Evolutionary conservation across 2,329 filamentous ascomycete genomes (phyloP), one percentile per base, ranked within the genome.

Genomic region (Penicillium sumatraense): DNA sequence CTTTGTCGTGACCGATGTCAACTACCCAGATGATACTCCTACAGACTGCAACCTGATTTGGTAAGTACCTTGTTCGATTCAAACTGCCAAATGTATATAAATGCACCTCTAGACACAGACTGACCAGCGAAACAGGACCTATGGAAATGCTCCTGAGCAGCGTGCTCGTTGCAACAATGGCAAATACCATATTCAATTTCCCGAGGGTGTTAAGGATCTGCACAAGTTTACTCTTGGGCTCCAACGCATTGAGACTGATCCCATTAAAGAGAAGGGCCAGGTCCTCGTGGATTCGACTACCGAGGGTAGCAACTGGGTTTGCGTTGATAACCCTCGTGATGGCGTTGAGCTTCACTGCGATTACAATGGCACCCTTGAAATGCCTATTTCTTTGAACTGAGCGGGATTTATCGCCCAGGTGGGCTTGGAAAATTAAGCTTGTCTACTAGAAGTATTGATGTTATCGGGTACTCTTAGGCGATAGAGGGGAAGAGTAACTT

Each of bases 121-220:
- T n/a, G n/a, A n/a, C n/a, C n/a, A n/a, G n/a, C n/a, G n/a, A n/a
- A 66, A 24, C 18, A 67, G 62, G 63, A 27, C 41, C 6, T 66
- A 61, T 11, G 56, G 59, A 13, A 5, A 20, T 0, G n/a, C 11
- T 9, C 65, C 66, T 3, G 45, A 64, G 2, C 3, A 41, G 24
- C 52, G 33, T 9, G 61, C 66, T 6, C 64, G 65, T 9, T 68
- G 66, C 58, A 57, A 62, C 49, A 63, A 66, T 35, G 35, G 53
- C 14, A 46, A 67, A 42, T 68, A 68, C 47, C 64, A 66, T 18
- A 62, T 68, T 20, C 57, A 52, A 10, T 67, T 68, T 23, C 64
- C 64, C 0, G 45, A 60, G 7, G 65, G 65, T 1, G 31, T 49
- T 20, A 16, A 36, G 1, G 51, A 68, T 27, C 58, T 66, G 44